A percentile compares a stretch with the other conserved stretches of the same genome.
These are phyloP conservation scores for Phytophthora kernoviae DNA, from an alignment of 352 stramenopile species.

Conservation along the genomic window DNA sequence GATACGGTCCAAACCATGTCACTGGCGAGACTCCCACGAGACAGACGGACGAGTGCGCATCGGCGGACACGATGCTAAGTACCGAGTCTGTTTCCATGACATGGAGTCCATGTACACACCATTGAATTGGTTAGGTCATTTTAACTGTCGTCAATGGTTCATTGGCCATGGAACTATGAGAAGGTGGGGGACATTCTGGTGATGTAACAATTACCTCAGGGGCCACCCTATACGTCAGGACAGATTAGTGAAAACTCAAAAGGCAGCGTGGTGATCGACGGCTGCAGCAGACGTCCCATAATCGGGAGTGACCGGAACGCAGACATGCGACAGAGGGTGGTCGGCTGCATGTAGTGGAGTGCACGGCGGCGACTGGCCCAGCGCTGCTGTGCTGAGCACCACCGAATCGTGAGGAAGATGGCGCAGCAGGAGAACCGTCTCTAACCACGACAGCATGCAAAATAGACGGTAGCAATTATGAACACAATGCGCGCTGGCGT, in stretches of 20 bases:
- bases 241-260: constrained; percentile 32
- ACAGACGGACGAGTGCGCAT: neutral
- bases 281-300: neutral
- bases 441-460: too few species aligned
- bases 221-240: too few species aligned
- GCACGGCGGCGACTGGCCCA: too few species aligned
- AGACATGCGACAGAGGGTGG: too few species aligned
- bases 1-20: neutral
- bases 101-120: too few species aligned
- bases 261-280: neutral
- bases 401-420: too few species aligned
- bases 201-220: constrained; percentile 11
- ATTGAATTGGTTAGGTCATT: too few species aligned
- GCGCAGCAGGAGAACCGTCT: too few species aligned
- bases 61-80: neutral
- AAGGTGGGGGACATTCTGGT: neutral
- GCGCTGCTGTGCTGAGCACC: too few species aligned
- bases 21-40: neutral
- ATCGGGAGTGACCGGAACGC: neutral
- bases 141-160: too few species aligned
- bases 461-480: constrained; percentile 22
- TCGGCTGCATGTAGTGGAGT: too few species aligned
- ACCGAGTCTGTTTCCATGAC: neutral
- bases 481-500: constrained; percentile 11
- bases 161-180: neutral